These are phyloP conservation scores for Rosa rugosa DNA, from an alignment of 306 rosid genomes.

Conservation along the genomic window DNA sequence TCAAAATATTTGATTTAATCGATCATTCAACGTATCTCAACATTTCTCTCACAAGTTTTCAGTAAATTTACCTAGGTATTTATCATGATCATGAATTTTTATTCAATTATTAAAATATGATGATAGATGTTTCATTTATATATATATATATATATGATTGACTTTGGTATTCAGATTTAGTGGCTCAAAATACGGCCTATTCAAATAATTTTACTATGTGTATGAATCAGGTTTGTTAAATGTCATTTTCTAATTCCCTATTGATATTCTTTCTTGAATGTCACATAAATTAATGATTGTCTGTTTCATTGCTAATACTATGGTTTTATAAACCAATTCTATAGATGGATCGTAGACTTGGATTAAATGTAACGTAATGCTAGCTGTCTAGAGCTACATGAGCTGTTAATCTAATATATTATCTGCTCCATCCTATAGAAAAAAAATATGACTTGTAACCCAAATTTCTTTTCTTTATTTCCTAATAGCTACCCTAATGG, in stretches of 20 bases:
- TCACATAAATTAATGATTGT: neutral
- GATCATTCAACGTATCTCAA: no score
- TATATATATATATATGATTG: neutral
- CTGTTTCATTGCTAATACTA: neutral
- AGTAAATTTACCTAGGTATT: no score
- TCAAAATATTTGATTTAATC: no score
- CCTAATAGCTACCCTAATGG: neutral
- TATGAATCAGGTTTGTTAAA: neutral
- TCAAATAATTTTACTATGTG: neutral
- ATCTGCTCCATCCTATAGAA: neutral
- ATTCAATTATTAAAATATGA: no score
- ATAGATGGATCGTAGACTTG: neutral
- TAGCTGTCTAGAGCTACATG: neutral
- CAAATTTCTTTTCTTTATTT: neutral
- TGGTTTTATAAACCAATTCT: neutral
- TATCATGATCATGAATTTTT: no score
- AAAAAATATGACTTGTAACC: neutral
- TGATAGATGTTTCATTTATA: no score
- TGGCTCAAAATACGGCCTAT: neutral
- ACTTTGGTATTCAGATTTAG: neutral
- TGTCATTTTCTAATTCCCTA: neutral
- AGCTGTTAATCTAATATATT: neutral
- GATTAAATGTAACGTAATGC: slow-evolving; percentile 4
- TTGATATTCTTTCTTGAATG: neutral
- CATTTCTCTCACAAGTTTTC: no score